Evolutionary conservation across 192 early-diverging fungal species (phyloP), one percentile per base, ranked within the genome.

Genomic region (Coemansia sp.): DNA sequence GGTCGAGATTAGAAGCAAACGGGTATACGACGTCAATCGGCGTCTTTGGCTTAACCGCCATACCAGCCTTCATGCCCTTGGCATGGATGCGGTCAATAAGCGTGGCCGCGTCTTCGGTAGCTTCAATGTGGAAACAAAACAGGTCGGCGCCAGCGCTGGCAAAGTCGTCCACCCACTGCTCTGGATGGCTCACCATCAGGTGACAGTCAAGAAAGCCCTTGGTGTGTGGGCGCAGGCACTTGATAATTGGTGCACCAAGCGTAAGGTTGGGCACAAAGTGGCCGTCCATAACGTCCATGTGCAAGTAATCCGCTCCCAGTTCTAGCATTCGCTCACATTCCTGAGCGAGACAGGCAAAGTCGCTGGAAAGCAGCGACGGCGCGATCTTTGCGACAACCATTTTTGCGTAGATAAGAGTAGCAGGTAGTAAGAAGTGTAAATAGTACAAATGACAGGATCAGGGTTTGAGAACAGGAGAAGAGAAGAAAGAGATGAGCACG

Each of bases 221-320:
- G 7, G 94, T 91, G 80, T 96, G 93, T 72, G 92, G 90, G 49
- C 93, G 87, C 44, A 98, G 82, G 58, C 87, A 85, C 66, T 93
- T 88, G 74, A 98, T 93, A 47, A 98, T 90, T 19, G 96, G 96
- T 4, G 95, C 93, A 13, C 96, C 96, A 14, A 96, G 89, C 13
- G 96, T 96, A 42, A 98, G 83, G 84, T 98, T 98, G 59, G 96
- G 96, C 11, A 98, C 96, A 84, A 98, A 98, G 73, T 98, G 96
- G 9, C 96, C 92, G 71, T 95, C 94, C 96, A 98, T 97, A 16
- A 98, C 87, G 89, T 90, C 92, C 88, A 94, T 89, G 80, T 93
- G 93, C 69, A 95, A 80, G 85, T 91, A 94, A 78, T 98, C 94
- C 6, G 96, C 96, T n/a, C 95, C 95, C 64, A 88, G 72, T n/a